These are phyloP conservation scores for Fusarium fujikuroi DNA, from an alignment of 2,329 filamentous ascomycete species.

Conservation along the genomic window DNA sequence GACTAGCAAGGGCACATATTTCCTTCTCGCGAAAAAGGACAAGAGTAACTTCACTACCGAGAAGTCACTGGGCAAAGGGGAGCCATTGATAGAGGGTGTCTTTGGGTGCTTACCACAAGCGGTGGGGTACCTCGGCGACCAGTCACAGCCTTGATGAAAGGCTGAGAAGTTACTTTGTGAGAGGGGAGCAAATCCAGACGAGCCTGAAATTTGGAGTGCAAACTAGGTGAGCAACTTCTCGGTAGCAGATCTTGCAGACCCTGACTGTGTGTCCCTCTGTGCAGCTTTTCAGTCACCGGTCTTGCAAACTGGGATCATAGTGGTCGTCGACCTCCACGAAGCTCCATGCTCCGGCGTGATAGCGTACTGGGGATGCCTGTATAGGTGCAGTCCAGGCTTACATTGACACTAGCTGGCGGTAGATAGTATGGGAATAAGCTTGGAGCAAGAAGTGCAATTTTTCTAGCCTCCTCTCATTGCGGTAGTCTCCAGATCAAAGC, in stretches of 20 bases:
- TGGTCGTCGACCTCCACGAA: not conserved
- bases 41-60: not conserved
- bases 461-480: not conserved
- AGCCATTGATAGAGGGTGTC: too few species aligned
- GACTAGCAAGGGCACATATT: fast-evolving
- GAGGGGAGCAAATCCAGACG: not conserved
- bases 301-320: not conserved
- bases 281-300: too few species aligned
- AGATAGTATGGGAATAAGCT: too few species aligned
- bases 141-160: too few species aligned
- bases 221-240: not conserved
- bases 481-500: not conserved
- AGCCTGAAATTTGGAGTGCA: not conserved
- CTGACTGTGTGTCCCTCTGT: not conserved
- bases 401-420: too few species aligned
- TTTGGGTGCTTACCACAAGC: too few species aligned
- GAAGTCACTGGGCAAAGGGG: not conserved
- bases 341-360: not conserved
- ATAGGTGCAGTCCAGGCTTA: fast-evolving
- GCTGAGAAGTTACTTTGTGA: not conserved
- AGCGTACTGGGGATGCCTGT: not conserved
- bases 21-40: not conserved
- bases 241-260: not conserved
- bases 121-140: too few species aligned
- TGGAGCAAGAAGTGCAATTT: too few species aligned